These are phyloP conservation scores for Leucosporidium creatinivorum DNA, from an alignment of 768 basidiomycete genomes.

Conservation along the genomic window DNA sequence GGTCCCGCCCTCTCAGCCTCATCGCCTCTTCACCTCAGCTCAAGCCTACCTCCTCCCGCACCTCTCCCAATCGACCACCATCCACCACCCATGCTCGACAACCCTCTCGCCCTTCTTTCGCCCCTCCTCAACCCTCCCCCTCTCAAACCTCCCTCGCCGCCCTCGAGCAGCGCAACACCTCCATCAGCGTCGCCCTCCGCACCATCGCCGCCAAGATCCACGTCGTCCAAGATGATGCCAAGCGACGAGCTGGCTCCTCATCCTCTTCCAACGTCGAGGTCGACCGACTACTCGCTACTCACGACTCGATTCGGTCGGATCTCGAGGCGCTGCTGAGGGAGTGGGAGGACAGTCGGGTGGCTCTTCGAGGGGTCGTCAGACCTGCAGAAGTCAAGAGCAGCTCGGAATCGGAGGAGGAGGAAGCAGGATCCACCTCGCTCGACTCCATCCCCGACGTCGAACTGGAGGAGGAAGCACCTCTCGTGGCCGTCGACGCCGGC, in stretches of 20 bases:
- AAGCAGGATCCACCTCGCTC: background rate
- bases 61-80: background rate
- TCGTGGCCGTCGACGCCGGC: constrained; percentile 9
- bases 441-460: constrained; percentile 1
- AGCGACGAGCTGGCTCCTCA: background rate
- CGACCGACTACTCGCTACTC: background rate
- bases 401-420: background rate
- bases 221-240: background rate
- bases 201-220: constrained; percentile 8
- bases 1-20: too few species aligned
- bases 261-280: background rate
- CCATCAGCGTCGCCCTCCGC: constrained; percentile 1
- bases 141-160: background rate
- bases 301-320: constrained; percentile 6
- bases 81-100: background rate
- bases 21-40: background rate
- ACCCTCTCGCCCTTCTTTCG: background rate
- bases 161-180: background rate
- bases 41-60: background rate
- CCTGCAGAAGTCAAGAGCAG: too few species aligned
- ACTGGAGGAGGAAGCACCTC: background rate
- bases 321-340: constrained; percentile 1
- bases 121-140: background rate
- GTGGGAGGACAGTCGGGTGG: background rate
- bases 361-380: background rate